phyloP scores from a whole-genome alignment of 2,329 filamentous ascomycete genomes.

The Seiridium unicorne region DNA sequence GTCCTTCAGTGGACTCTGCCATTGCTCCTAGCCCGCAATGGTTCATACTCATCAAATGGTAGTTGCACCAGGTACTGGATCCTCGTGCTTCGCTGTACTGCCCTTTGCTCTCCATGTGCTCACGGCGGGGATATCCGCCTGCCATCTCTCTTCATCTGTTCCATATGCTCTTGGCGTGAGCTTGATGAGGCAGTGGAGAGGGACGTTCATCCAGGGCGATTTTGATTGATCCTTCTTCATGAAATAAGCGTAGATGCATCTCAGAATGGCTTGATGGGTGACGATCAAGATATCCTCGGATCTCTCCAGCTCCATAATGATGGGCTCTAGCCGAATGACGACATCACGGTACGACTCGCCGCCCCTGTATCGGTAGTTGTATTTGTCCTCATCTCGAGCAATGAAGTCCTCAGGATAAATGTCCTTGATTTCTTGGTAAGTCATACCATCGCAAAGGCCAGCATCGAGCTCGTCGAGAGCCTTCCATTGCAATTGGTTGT shows the following conservation, averaged over 20 bases:
- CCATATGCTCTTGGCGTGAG: constrained; percentile 92
- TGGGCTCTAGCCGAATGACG: constrained; percentile 94
- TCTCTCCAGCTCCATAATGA: constrained; percentile 98
- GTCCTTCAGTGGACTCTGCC: background rate
- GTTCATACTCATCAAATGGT: background rate
- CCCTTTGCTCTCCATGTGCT: constrained; percentile 96
- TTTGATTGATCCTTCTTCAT: constrained; percentile 94
- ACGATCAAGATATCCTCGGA: constrained; percentile 97
- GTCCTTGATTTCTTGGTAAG: constrained; percentile 92
- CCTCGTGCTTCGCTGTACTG: constrained; percentile 81
- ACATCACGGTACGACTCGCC: constrained; percentile 96
- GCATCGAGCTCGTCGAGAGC: constrained; percentile 96
- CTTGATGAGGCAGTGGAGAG: constrained; percentile 94
- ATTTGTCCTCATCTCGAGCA: constrained; percentile 96
- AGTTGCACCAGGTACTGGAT: constrained; percentile 34
- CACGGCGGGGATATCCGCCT: constrained; percentile 91
- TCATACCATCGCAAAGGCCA: constrained; percentile 93
- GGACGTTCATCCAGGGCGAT: constrained; percentile 98
- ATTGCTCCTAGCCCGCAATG: background rate
- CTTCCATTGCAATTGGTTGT: constrained; percentile 98
- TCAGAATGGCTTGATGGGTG: constrained; percentile 92
- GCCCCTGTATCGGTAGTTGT: constrained; percentile 98
- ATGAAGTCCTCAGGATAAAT: constrained; percentile 91
- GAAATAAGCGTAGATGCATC: constrained; percentile 98
- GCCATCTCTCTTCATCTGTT: constrained; percentile 83